Percentiles rank a stretch among this genome's conserved stretches.
These are phyloP conservation scores for Citrus maxima DNA, from an alignment of 345 rosid genomes.

Conservation along the genomic window DNA sequence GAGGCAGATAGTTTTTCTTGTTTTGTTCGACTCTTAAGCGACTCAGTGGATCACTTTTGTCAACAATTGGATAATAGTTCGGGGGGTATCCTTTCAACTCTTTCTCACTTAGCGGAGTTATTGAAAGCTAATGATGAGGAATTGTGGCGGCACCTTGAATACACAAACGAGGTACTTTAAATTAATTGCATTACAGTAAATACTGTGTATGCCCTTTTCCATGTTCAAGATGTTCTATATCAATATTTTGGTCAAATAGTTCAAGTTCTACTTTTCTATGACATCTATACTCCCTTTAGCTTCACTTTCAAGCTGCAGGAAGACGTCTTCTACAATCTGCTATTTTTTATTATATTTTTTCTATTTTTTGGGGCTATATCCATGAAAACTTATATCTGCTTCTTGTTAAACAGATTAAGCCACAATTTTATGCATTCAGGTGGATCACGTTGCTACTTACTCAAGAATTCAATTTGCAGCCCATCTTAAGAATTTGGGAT, in stretches of 20 bases:
- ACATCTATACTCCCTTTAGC: not conserved
- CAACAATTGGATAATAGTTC: constrained; percentile 68
- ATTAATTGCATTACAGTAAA: not conserved
- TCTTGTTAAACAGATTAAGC: constrained; percentile 49
- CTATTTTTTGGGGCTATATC: not conserved
- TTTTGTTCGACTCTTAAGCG: constrained; percentile 56
- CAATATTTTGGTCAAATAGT: not conserved
- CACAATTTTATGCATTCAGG: constrained; percentile 68
- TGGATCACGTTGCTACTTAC: constrained; percentile 72
- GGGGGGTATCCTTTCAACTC: constrained; percentile 63
- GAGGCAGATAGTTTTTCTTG: constrained; percentile 71
- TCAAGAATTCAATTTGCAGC: constrained; percentile 62
- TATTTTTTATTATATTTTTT: too few relatives aligned
- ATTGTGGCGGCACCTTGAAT: constrained; percentile 66
- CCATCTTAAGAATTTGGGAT: constrained; percentile 75
- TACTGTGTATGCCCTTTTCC: not conserved
- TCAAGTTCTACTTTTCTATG: not conserved
- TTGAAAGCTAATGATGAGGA: constrained; percentile 61
- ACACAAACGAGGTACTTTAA: constrained; percentile 44
- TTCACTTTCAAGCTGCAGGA: not conserved
- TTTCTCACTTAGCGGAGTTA: constrained; percentile 52
- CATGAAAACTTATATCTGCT: not conserved
- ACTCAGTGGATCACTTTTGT: constrained; percentile 74
- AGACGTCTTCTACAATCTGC: not conserved
- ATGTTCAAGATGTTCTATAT: not conserved